Evolutionary conservation across 306 rosid genomes (phyloP).

Genomic region (Rosa lucieae): DNA sequence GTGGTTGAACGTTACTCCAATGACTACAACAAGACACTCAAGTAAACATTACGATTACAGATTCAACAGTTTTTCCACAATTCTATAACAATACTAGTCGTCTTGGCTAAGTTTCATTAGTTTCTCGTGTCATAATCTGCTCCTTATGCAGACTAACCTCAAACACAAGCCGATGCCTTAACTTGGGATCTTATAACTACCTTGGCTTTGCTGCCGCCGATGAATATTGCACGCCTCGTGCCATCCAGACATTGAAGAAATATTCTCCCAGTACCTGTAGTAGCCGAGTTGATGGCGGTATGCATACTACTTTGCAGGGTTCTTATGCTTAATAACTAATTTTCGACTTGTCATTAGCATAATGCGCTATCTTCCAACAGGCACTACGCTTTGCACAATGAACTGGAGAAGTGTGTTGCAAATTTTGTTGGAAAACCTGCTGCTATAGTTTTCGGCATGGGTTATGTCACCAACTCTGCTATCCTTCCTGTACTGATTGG

Average conservation of each 20-base stretch:
- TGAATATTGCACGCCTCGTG: slow-evolving; percentile 93
- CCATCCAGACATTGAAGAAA: slow-evolving; percentile 56
- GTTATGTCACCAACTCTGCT: slow-evolving; percentile 85
- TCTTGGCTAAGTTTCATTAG: neutral
- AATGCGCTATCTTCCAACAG: slow-evolving; percentile 29
- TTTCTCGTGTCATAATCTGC: neutral
- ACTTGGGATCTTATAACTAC: slow-evolving; percentile 93
- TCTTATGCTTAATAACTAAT: neutral
- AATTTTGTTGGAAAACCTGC: slow-evolving; percentile 67
- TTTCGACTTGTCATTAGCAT: neutral
- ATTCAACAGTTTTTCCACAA: neutral
- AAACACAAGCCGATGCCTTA: slow-evolving; percentile 66
- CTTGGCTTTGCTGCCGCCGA: slow-evolving; percentile 94
- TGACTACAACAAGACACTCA: slow-evolving; percentile 85
- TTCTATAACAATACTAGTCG: neutral
- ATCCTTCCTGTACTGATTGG: slow-evolving; percentile 77
- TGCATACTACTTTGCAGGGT: neutral
- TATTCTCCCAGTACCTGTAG: slow-evolving; percentile 93
- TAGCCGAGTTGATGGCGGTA: slow-evolving; percentile 84
- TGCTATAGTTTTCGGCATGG: slow-evolving; percentile 90
- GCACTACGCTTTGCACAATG: slow-evolving; percentile 66
- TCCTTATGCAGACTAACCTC: slow-evolving; percentile 58
- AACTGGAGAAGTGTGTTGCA: slow-evolving; percentile 75
- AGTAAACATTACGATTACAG: slow-evolving; percentile 27
- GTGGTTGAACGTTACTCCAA: slow-evolving; percentile 91